Evolutionary conservation across 1,284 basidiomycete species (phyloP).

Genomic region (Apiotrichum montevideense): DNA sequence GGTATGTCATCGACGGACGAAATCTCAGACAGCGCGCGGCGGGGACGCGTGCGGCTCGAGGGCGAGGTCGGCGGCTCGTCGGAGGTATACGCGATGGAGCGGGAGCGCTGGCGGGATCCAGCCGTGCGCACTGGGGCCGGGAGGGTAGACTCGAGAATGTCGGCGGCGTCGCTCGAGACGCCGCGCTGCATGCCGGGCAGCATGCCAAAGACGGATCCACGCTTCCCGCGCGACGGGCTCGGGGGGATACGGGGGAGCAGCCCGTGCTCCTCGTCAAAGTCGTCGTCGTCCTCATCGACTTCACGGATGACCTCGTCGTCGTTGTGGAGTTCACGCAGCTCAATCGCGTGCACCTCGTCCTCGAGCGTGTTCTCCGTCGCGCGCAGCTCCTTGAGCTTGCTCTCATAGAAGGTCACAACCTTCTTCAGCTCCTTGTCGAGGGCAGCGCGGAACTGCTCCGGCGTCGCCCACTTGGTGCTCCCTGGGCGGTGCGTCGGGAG

Average conservation of each 20-base stretch:
- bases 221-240: constrained; percentile 15
- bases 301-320: constrained; percentile 50
- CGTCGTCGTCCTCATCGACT: constrained; percentile 54
- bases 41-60: constrained; percentile 2
- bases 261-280: constrained; percentile 51
- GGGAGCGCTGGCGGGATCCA: constrained; percentile 12
- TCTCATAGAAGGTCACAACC: constrained; percentile 72
- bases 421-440: constrained; percentile 80
- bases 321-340: constrained; percentile 56
- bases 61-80: constrained; percentile 10
- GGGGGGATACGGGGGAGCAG: constrained; percentile 10
- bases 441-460: constrained; percentile 65
- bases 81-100: constrained; percentile 3
- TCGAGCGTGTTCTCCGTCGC: constrained; percentile 61
- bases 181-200: constrained; percentile 7
- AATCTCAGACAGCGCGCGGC: constrained; percentile 25
- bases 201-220: constrained; percentile 20
- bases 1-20: constrained; percentile 21
- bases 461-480: constrained; percentile 42
- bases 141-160: constrained; percentile 40
- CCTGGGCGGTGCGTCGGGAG: constrained; percentile 45
- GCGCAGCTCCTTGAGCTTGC: constrained; percentile 66
- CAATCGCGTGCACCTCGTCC: constrained; percentile 60
- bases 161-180: constrained; percentile 31
- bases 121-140: constrained; percentile 20